A percentile compares a stretch with the other conserved stretches of the same genome.
Conservation (phyloP, 2,329 filamentous ascomycete genomes). For the Diplodia intermedia region DNA sequence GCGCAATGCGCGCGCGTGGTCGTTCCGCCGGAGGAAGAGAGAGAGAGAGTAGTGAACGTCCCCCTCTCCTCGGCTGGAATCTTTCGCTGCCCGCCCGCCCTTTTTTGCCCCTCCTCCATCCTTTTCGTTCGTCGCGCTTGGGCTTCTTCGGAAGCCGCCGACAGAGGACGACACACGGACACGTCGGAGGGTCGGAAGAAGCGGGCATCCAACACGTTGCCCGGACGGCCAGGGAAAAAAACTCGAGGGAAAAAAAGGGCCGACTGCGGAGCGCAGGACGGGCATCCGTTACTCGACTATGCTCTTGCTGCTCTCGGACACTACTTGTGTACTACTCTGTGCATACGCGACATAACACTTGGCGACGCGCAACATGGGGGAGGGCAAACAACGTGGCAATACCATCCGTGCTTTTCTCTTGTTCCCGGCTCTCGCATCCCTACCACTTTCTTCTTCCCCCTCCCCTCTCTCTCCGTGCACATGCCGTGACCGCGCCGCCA, state of each 20-base stretch:
- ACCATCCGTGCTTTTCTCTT: constrained; percentile 2
- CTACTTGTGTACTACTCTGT: not conserved
- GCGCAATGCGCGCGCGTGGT: no score
- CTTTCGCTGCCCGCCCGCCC: not conserved
- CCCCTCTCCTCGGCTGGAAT: not conserved
- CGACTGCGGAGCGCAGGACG: not conserved
- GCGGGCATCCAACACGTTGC: not conserved
- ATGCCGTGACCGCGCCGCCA: not conserved
- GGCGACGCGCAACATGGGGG: no score
- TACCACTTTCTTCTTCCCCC: not conserved
- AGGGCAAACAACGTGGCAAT: constrained; percentile 8
- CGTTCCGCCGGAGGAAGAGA: not conserved
- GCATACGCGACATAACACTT: not conserved
- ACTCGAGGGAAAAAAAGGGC: not conserved
- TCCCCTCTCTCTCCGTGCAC: not conserved
- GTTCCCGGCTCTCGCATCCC: not conserved
- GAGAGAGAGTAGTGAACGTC: no score
- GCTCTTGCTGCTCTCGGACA: no score
- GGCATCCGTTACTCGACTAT: no score
- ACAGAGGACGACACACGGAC: no score
- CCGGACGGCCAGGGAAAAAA: no score
- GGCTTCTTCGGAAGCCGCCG: constrained; percentile 2
- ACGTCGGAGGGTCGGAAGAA: not conserved
- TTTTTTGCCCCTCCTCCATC: not conserved
- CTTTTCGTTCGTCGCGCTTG: not conserved